phyloP scores from a whole-genome alignment of 768 basidiomycete genomes.

The Suillus clintonianus region DNA sequence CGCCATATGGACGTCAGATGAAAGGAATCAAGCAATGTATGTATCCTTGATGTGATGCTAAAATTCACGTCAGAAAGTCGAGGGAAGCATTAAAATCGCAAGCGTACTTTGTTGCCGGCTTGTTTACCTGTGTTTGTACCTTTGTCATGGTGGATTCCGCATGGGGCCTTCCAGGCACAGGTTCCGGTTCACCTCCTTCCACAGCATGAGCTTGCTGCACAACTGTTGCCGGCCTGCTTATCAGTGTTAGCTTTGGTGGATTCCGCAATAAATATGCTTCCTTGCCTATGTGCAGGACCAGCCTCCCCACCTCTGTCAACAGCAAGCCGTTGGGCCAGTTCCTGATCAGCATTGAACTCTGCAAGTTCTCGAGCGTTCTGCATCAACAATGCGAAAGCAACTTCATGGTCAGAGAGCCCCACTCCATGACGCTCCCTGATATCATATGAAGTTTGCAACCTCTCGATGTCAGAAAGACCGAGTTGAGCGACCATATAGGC shows the following conservation, averaged over 20 bases:
- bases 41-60: no score
- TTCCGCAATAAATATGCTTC: background rate
- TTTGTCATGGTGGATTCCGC: no score
- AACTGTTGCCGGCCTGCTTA: background rate
- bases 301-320: background rate
- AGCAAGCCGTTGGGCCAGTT: background rate
- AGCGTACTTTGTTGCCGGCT: no score
- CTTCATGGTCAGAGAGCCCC: constrained; percentile 21
- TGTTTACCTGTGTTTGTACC: no score
- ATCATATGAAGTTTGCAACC: constrained; percentile 12
- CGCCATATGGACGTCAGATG: no score
- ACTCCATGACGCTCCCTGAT: constrained; percentile 5
- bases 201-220: background rate
- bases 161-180: no score
- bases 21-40: no score
- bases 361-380: constrained; percentile 20
- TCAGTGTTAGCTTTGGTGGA: background rate
- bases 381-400: constrained; percentile 23
- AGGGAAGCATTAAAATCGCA: no score
- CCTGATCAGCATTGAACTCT: background rate
- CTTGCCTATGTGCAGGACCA: background rate
- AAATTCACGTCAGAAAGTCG: no score
- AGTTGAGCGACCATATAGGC: constrained; percentile 18
- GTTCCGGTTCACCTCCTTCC: no score
- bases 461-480: constrained; percentile 19